Base-by-base conservation (phyloP, 2,329 filamentous ascomycete species). In the Trichoderma gracile region DNA sequence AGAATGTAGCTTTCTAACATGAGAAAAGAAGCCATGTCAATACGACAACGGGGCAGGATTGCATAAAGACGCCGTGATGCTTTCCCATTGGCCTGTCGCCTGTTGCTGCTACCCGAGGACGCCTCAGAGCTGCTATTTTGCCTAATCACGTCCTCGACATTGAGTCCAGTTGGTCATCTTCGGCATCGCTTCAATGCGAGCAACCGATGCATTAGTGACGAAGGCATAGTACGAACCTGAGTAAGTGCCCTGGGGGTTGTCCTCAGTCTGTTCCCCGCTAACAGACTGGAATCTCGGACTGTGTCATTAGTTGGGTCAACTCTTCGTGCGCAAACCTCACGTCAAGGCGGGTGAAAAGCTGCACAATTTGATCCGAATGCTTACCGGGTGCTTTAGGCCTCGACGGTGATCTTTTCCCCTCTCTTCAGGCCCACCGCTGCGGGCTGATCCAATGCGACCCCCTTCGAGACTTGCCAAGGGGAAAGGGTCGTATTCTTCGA, bases 351-450 rank as follows among this genome's bases (percentile, higher is more conserved):
- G 21, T n/a, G 38, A 55, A 3, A 42, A 15, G 38, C 52, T 43
- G 21, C 52, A 25, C 23, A 17, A 33, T 1, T 8, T 0, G 23
- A 14, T 6, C 25, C 43, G 19, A n/a, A 46, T 57, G 30, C 19
- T 15, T 0, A 17, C 25, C 3, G n/a, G 17, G 10, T 46, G 17
- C 21, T 14, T 23, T 7, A 19, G 7, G 8, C 8, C 25, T 38
- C 54, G 9, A 9, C 10, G 54, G 9, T 46, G 54, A 57, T 57
- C 54, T 52, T 52, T 43, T n/a, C 47, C 58, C 58, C 50, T 54
- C 47, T 61, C 27, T 30, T 54, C 25, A 52, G 45, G 30, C n/a
- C 19, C 58, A 12, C 47, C 58, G 38, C 46, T 33, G 40, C 25
- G 19, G 5, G 27, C 25, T 54, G 33, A 62, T 61, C 23, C 12